These are phyloP conservation scores for Biscogniauxia marginata DNA, from an alignment of 2,329 filamentous ascomycete species.

Conservation along the genomic window DNA sequence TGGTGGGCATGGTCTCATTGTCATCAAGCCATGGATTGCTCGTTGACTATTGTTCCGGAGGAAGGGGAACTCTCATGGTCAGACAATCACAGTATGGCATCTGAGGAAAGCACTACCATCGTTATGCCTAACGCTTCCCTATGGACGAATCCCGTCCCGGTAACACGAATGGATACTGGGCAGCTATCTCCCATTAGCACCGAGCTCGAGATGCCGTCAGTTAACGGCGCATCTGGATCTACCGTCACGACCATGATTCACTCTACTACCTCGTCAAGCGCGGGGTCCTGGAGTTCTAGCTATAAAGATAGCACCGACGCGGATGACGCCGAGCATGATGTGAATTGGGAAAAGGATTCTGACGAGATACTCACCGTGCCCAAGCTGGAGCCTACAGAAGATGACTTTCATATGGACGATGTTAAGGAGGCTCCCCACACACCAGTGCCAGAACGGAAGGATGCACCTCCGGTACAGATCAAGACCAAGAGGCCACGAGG, in stretches of 20 bases:
- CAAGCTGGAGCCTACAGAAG: slow-evolving; percentile 57
- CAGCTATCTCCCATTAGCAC: slow-evolving; percentile 56
- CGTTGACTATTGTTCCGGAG: slow-evolving; percentile 41
- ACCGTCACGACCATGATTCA: slow-evolving; percentile 42
- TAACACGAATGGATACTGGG: slow-evolving; percentile 40
- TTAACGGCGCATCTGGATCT: slow-evolving; percentile 37
- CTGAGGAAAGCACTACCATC: slow-evolving; percentile 40
- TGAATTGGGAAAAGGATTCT: slow-evolving; percentile 46
- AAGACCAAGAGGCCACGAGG: slow-evolving; percentile 69
- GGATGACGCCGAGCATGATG: slow-evolving; percentile 41
- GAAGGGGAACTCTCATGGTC: slow-evolving; percentile 46
- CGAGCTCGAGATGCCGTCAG: slow-evolving; percentile 41
- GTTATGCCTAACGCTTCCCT: slow-evolving; percentile 35
- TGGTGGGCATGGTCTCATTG: slow-evolving; percentile 37
- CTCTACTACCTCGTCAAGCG: slow-evolving; percentile 47
- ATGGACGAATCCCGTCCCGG: slow-evolving; percentile 34
- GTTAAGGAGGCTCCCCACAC: slow-evolving; percentile 45
- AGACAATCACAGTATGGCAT: slow-evolving; percentile 44
- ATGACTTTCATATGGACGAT: slow-evolving; percentile 52
- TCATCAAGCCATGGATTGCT: slow-evolving; percentile 48
- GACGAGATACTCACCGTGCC: slow-evolving; percentile 48
- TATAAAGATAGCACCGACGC: slow-evolving; percentile 36
- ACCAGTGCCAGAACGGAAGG: slow-evolving; percentile 22
- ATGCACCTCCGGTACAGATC: slow-evolving; percentile 26
- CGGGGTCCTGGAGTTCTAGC: slow-evolving; percentile 44